These are phyloP conservation scores for Botryotinia globosa DNA, from an alignment of 2,329 filamentous ascomycete species.

Conservation along the genomic window DNA sequence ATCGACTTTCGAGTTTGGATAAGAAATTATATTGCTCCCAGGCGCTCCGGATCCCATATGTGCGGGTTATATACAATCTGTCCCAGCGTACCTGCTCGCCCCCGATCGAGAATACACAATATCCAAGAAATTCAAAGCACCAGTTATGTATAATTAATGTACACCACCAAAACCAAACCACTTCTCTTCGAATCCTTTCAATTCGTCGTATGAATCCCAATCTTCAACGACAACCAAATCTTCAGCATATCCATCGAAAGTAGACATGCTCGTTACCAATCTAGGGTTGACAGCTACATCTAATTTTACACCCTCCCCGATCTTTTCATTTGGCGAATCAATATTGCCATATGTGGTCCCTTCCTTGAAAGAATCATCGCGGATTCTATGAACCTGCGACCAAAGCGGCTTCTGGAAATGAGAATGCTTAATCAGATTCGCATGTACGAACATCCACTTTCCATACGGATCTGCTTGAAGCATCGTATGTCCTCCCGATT, in stretches of 20 bases:
- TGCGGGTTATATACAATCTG: background rate
- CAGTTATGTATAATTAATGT: slow-evolving; percentile 15
- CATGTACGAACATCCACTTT: slow-evolving; percentile 30
- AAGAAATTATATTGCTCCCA: background rate
- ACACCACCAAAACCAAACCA: slow-evolving; percentile 28
- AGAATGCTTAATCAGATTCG: slow-evolving; percentile 29
- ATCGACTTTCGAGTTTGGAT: background rate
- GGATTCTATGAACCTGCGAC: slow-evolving; percentile 24
- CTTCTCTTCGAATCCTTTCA: slow-evolving; percentile 27
- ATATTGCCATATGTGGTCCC: slow-evolving; percentile 28
- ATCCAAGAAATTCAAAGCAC: background rate
- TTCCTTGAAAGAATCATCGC: slow-evolving; percentile 22
- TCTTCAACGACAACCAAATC: slow-evolving; percentile 23
- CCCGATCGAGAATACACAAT: background rate
- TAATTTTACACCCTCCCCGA: slow-evolving; percentile 27
- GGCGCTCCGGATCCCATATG: background rate
- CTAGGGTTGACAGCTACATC: slow-evolving; percentile 21
- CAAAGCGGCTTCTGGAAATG: slow-evolving; percentile 23
- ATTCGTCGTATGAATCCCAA: slow-evolving; percentile 29
- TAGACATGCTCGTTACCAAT: slow-evolving; percentile 23
- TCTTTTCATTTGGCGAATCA: slow-evolving; percentile 24
- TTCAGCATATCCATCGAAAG: slow-evolving; percentile 26
- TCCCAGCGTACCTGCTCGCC: background rate
- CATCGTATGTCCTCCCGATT: slow-evolving; percentile 29
- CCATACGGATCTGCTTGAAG: slow-evolving; percentile 27